Percentiles rank a stretch among this genome's conserved stretches.
Evolutionary conservation across 2,329 filamentous ascomycete genomes (phyloP).

Genomic region (Fusarium hainanense): DNA sequence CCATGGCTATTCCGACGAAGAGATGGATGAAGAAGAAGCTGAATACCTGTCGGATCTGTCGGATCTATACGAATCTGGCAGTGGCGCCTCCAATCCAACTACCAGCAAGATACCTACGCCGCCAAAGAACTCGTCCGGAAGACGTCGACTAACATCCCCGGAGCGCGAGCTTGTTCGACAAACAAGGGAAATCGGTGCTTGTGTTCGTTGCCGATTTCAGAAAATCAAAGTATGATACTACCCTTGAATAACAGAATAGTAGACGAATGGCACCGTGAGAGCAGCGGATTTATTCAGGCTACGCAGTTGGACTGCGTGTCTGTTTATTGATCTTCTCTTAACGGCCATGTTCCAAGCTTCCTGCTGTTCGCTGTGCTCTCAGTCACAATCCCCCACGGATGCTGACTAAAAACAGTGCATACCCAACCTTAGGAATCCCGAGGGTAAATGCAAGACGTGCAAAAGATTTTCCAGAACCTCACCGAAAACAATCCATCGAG

Average conservation of each 20-base stretch:
- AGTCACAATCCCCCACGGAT: background rate
- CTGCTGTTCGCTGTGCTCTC: background rate
- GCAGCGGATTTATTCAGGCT: background rate
- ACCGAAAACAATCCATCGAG: constrained; percentile 59
- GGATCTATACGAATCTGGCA: background rate
- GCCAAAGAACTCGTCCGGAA: background rate
- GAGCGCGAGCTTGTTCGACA: background rate
- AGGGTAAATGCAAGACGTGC: constrained; percentile 56
- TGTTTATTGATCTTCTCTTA: background rate
- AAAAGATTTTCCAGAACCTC: constrained; percentile 52
- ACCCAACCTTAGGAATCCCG: constrained; percentile 47
- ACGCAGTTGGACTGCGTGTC: background rate
- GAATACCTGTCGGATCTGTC: background rate
- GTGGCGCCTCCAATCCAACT: background rate
- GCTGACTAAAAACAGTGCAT: constrained; percentile 51
- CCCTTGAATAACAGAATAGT: background rate
- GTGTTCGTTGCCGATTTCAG: constrained; percentile 40
- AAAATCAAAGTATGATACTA: constrained; percentile 35
- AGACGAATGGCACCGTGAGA: background rate
- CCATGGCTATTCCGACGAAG: background rate
- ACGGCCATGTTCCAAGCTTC: background rate
- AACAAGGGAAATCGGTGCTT: constrained; percentile 21
- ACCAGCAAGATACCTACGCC: background rate
- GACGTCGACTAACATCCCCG: background rate
- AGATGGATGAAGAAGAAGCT: constrained; percentile 10